Conservation (phyloP, 768 basidiomycete species). For the Podaxis pistillaris region DNA sequence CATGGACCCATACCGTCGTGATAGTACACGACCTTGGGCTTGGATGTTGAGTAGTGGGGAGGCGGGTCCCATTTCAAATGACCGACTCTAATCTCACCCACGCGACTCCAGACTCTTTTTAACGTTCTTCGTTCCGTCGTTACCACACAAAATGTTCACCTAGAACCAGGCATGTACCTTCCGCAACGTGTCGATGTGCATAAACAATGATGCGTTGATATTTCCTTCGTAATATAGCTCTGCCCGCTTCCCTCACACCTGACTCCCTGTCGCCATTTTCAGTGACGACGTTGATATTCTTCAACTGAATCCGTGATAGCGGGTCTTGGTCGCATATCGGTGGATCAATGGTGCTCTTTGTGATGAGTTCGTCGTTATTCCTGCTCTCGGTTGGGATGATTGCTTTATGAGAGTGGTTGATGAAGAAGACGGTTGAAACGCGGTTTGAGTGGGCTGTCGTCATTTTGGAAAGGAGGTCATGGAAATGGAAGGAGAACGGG, state of each 20-base stretch:
- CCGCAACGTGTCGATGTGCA: not conserved
- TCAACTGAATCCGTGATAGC: not conserved
- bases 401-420: not conserved
- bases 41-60: constrained; percentile 46
- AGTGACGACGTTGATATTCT: not conserved
- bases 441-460: not conserved
- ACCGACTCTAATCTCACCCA: not conserved
- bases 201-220: not conserved
- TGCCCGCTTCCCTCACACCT: not conserved
- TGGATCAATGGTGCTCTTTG: not conserved
- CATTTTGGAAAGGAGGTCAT: not conserved
- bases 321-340: not conserved
- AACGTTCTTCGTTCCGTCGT: not conserved
- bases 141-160: not conserved
- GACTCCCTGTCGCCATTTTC: not conserved
- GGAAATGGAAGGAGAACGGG: not conserved
- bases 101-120: not conserved
- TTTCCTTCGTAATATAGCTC: not conserved
- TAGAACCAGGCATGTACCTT: not conserved
- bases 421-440: not conserved
- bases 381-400: not conserved
- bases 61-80: constrained; percentile 4
- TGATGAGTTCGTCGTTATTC: not conserved
- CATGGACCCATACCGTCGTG: constrained; percentile 58
- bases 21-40: constrained; percentile 75